Evolutionary conservation across 1,284 basidiomycete genomes (phyloP).

Genomic region (Ustilago trichophora): DNA sequence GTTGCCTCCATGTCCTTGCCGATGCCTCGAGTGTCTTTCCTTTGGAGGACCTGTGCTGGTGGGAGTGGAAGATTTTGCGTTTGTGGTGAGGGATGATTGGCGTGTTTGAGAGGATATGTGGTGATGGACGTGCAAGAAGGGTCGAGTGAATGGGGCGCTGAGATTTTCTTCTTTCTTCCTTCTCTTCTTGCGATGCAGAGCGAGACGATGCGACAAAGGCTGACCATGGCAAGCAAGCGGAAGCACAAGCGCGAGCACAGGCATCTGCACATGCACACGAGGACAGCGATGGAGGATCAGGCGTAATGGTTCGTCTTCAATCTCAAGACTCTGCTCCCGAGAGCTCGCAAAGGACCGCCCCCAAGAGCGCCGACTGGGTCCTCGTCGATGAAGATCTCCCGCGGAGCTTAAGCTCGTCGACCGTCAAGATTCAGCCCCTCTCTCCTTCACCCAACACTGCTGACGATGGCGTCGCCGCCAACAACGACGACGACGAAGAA

Average conservation of each 20-base stretch:
- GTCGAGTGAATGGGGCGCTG: background rate
- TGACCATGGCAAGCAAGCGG: background rate
- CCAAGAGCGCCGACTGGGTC: slow-evolving; percentile 31
- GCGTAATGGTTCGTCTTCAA: slow-evolving; percentile 16
- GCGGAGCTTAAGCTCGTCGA: slow-evolving; percentile 14
- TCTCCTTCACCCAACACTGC: background rate
- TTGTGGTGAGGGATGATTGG: too few relatives aligned
- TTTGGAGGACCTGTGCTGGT: too few relatives aligned
- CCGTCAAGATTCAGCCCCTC: slow-evolving; percentile 49
- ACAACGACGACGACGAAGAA: slow-evolving; percentile 34
- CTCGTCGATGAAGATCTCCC: slow-evolving; percentile 33
- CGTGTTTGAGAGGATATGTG: too few relatives aligned
- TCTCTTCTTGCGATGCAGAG: background rate
- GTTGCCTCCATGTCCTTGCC: too few relatives aligned
- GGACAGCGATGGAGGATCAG: slow-evolving; percentile 42
- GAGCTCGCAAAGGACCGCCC: background rate
- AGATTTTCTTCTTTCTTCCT: background rate
- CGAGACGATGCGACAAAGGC: background rate
- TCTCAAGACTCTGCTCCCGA: slow-evolving; percentile 20
- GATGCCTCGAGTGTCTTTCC: too few relatives aligned
- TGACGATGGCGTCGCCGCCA: slow-evolving; percentile 2
- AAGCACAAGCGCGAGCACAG: background rate
- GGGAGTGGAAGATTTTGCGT: too few relatives aligned
- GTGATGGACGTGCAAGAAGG: too few relatives aligned
- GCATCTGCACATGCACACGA: background rate